Conservation (phyloP, 495 filamentous ascomycete genomes). For the Chlorociboria aeruginascens region DNA sequence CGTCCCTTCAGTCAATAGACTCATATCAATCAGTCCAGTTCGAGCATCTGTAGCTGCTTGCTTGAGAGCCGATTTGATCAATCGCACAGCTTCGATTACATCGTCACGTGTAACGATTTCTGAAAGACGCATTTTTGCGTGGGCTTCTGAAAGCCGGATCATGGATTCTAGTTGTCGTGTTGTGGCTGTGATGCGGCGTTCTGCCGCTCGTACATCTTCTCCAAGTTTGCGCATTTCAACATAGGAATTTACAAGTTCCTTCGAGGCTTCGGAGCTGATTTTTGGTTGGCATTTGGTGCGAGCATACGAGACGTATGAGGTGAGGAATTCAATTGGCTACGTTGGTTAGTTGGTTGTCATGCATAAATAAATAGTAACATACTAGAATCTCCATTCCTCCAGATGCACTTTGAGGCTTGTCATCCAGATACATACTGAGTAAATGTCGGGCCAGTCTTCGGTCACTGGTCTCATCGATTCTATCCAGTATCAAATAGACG, state of each 20-base stretch:
- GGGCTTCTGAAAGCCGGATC: slow-evolving; percentile 91
- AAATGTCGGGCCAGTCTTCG: slow-evolving; percentile 83
- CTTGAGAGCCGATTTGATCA: slow-evolving; percentile 93
- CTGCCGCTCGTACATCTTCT: slow-evolving; percentile 82
- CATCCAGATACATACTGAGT: slow-evolving; percentile 94
- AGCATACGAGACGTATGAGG: slow-evolving; percentile 94
- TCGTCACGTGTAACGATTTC: slow-evolving; percentile 64
- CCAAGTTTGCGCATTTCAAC: slow-evolving; percentile 94
- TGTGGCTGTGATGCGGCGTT: slow-evolving; percentile 95
- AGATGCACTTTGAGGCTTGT: slow-evolving; percentile 72
- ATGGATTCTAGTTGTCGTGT: slow-evolving; percentile 93
- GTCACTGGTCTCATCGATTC: slow-evolving; percentile 78
- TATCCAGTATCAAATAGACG: slow-evolving; percentile 91
- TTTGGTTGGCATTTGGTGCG: slow-evolving; percentile 74
- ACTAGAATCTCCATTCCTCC: slow-evolving; percentile 64
- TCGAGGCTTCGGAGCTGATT: slow-evolving; percentile 62
- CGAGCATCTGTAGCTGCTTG: slow-evolving; percentile 84
- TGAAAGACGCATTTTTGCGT: slow-evolving; percentile 91
- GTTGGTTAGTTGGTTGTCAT: not conserved
- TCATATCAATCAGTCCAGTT: slow-evolving; percentile 95
- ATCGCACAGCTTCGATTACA: slow-evolving; percentile 79
- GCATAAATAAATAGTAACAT: slow-evolving; percentile 25
- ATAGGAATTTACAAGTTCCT: slow-evolving; percentile 74
- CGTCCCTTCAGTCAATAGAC: slow-evolving; percentile 82
- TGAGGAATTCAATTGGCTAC: slow-evolving; percentile 87